phyloP scores from a whole-genome alignment of 2,329 filamentous ascomycete genomes.

The Pseudocercospora fuligena region DNA sequence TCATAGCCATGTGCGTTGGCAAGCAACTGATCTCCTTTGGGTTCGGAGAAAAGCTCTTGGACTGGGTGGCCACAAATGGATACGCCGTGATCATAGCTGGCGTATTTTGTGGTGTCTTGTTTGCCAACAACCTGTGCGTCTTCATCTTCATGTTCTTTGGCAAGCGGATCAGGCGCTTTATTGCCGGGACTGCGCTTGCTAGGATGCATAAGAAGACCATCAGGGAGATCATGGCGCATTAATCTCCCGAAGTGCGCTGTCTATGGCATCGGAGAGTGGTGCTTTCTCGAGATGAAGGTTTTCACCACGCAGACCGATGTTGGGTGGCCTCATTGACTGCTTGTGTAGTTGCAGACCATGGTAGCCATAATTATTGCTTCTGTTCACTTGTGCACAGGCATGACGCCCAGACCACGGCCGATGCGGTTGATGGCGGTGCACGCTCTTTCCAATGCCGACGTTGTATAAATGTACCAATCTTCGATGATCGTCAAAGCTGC shows the following conservation, averaged over 20 bases:
- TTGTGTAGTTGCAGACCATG: not conserved
- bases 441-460: not conserved
- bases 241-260: not conserved
- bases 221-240: constrained; percentile 30
- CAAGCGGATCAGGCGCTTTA: constrained; percentile 41
- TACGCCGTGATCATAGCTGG: constrained; percentile 44
- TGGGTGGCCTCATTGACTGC: not conserved
- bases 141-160: constrained; percentile 43
- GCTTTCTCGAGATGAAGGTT: not conserved
- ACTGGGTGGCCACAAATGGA: constrained; percentile 42
- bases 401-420: not conserved
- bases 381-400: not conserved
- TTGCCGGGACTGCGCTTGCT: constrained; percentile 40
- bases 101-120: constrained; percentile 41
- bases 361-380: not conserved
- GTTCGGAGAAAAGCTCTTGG: constrained; percentile 41
- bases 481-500: not conserved
- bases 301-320: not conserved
- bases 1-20: constrained; percentile 51
- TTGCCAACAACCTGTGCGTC: constrained; percentile 42
- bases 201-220: constrained; percentile 38
- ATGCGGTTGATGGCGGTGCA: not conserved
- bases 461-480: not conserved
- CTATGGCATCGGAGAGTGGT: not conserved
- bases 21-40: constrained; percentile 45